phyloP scores from a whole-genome alignment of 306 rosid genomes.

The Cyclanthera cordifolia region DNA sequence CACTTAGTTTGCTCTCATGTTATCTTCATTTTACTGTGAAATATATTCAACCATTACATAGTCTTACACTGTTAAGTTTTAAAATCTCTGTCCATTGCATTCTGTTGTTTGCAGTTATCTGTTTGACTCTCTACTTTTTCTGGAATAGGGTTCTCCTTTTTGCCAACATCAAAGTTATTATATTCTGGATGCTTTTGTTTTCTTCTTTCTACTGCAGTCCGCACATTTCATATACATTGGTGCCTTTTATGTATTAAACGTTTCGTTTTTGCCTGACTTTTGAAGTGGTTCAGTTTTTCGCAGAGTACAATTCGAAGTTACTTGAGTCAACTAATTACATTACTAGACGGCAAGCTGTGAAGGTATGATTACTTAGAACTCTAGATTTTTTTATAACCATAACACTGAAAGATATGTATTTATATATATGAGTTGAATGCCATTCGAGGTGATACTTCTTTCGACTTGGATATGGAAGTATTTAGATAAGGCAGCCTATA shows the following conservation, averaged over 20 bases:
- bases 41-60: background rate
- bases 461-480: no score
- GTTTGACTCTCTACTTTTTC: background rate
- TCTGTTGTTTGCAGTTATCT: background rate
- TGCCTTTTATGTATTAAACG: background rate
- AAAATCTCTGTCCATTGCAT: background rate
- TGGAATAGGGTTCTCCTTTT: background rate
- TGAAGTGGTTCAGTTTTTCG: conserved; percentile 58
- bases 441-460: no score
- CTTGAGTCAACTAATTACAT: conserved; percentile 88
- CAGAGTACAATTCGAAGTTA: conserved; percentile 80
- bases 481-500: no score
- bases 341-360: conserved; percentile 92
- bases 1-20: background rate
- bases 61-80: background rate
- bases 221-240: background rate
- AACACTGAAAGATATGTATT: background rate
- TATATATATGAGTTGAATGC: background rate
- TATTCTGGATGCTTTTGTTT: background rate
- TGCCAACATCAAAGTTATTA: background rate
- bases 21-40: background rate
- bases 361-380: conserved; percentile 35
- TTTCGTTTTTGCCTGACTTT: background rate
- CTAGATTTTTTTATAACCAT: background rate
- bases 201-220: background rate